Evolutionary conservation across 345 rosid genomes (phyloP), one percentile per base, ranked within the genome.

Genomic region (Populus tremula): DNA sequence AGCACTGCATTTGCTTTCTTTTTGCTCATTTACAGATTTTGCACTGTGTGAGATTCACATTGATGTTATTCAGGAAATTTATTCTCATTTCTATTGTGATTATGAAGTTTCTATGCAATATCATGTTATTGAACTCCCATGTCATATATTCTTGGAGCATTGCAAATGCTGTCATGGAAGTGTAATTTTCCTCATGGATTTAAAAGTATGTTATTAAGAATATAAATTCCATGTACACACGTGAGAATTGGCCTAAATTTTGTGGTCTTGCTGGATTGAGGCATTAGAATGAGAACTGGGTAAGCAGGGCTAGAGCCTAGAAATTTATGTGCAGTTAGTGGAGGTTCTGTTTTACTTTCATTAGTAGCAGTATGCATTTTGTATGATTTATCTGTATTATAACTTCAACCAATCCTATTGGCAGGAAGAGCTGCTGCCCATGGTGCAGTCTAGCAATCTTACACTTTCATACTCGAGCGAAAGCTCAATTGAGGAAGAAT

Each of bases 401-500:
- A 33, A 74, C 23, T 10, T 23, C 12, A 45, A n/a, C 59, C 71
- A 29, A 43, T 66, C 35, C 5, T 76, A 23, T 61, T 78, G 77
- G 75, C 96, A 95, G 98, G 92, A 93, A 65, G 93, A 93, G 77
- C 86, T 95, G 86, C 76, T 90, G 87, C 90, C 98, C 14, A 84
- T 95, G 94, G 93, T 84, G 76, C 87, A 83, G 74, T 86, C 94
- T 65, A 89, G 87, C 80, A 87, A 88, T 77, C 88, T 95, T 79
- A 88, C 92, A 41, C 91, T 95, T 70, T 83, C 97, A 54, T 95
- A 92, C 86, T 95, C 99, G 8, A 93, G 96, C 17, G 99, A 95
- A 89, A 90, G 94, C 79, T 95, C 99, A 72, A 89, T 95, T 69
- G 99, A 95, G 86, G 97, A 93, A 87, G 99, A 95, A 78, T 66